phyloP scores from a whole-genome alignment of 176 grass and related monocot genomes.

The Areca catechu region DNA sequence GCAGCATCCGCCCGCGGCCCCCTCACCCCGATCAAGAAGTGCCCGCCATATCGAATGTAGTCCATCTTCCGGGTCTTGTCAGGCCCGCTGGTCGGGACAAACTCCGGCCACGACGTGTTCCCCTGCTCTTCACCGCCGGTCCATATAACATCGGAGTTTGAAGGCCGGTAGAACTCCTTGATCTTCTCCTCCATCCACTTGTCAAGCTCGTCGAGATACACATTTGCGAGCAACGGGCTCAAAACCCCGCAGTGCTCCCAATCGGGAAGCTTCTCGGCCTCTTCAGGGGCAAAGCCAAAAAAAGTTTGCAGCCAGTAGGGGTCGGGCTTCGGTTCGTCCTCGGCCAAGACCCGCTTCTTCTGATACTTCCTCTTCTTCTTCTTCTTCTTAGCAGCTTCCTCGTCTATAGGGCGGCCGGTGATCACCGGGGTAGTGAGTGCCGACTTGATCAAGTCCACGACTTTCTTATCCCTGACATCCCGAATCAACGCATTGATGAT shows the following conservation, averaged over 20 bases:
- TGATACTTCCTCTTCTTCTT: conserved; percentile 86
- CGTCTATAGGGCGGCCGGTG: conserved; percentile 34
- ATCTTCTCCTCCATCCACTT: conserved; percentile 88
- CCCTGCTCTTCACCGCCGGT: conserved; percentile 57
- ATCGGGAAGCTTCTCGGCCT: conserved; percentile 61
- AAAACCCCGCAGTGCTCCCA: conserved; percentile 84
- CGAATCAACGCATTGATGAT: conserved; percentile 72
- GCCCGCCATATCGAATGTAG: conserved; percentile 74
- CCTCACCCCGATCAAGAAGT: conserved; percentile 81
- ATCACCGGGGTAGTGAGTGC: conserved; percentile 54
- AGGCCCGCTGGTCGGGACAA: conserved; percentile 84
- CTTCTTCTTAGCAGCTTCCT: conserved; percentile 46
- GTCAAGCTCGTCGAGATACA: conserved; percentile 81
- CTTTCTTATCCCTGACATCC: conserved; percentile 80
- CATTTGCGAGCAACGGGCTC: conserved; percentile 74
- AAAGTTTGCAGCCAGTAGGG: conserved; percentile 88
- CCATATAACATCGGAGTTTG: conserved; percentile 65
- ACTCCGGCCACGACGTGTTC: conserved; percentile 93
- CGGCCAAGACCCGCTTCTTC: conserved; percentile 81
- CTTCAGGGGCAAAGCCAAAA: conserved; percentile 90
- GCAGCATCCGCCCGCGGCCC: conserved; percentile 79
- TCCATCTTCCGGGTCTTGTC: conserved; percentile 93
- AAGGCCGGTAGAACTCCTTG: conserved; percentile 72
- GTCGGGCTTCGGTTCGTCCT: conserved; percentile 89
- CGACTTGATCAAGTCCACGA: conserved; percentile 66